phyloP scores from a whole-genome alignment of 169 alveolate genomes.

The Besnoitia besnoiti region DNA sequence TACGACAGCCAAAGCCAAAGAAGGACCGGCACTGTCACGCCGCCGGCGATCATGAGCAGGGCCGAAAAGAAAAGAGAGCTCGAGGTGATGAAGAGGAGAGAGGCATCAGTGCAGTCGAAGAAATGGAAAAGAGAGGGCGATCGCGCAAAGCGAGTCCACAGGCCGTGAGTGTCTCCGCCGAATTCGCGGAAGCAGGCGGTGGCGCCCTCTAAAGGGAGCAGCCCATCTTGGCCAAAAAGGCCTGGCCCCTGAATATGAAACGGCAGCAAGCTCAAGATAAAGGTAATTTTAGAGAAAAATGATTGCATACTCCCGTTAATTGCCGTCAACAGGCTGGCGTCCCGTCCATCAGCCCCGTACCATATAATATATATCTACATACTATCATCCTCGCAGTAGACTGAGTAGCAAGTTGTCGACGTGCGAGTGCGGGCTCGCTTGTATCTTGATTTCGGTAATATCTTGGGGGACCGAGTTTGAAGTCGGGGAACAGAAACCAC shows the following conservation, averaged over 20 bases:
- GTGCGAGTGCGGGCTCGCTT: no score
- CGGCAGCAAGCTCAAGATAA: no score
- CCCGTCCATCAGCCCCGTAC: no score
- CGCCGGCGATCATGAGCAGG: conserved; percentile 15
- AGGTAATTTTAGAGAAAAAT: background rate
- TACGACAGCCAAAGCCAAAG: conserved; percentile 54
- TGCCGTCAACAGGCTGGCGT: no score
- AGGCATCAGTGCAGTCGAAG: background rate
- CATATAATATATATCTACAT: no score
- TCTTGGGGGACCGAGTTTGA: no score
- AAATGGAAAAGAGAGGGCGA: background rate
- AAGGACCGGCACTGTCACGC: conserved; percentile 15
- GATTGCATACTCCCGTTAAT: no score
- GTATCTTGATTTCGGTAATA: no score
- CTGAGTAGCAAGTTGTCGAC: no score
- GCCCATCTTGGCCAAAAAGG: background rate
- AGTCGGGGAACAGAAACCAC: no score
- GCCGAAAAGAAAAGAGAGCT: conserved; percentile 24
- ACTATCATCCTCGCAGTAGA: no score
- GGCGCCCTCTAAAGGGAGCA: background rate
- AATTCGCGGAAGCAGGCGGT: background rate
- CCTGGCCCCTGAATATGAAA: background rate
- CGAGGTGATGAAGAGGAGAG: background rate
- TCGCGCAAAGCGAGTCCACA: background rate
- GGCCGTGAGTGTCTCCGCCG: background rate